phyloP scores from a whole-genome alignment of 1,284 basidiomycete species.

The Cryptococcus sp. region DNA sequence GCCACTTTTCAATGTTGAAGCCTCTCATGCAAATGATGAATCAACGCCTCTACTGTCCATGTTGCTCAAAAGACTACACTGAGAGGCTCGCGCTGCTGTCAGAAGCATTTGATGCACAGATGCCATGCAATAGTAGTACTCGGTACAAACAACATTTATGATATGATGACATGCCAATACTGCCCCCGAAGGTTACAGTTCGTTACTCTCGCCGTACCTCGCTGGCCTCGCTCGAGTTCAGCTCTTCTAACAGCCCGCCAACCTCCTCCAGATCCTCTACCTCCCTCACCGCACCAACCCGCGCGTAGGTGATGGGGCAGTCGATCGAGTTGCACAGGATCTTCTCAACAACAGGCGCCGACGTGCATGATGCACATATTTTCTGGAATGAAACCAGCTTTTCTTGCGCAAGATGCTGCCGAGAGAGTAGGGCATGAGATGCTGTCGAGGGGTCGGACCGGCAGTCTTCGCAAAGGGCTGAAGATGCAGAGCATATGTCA shows the following conservation, averaged over 20 bases:
- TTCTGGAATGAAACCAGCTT: constrained; percentile 60
- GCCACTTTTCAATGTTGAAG: too few relatives aligned
- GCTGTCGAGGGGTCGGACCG: constrained; percentile 57
- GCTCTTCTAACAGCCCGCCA: constrained; percentile 18
- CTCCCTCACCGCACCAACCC: constrained; percentile 63
- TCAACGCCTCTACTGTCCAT: too few relatives aligned
- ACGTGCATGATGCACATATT: constrained; percentile 69
- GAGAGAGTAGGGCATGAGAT: constrained; percentile 59
- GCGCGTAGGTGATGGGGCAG: constrained; percentile 74
- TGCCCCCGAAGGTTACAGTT: too few relatives aligned
- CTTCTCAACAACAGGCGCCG: constrained; percentile 58
- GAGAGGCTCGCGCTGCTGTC: too few relatives aligned
- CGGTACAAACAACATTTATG: too few relatives aligned
- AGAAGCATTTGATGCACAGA: too few relatives aligned
- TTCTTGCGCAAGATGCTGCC: constrained; percentile 60
- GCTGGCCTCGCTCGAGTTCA: constrained; percentile 2
- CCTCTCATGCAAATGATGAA: too few relatives aligned
- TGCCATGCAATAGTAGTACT: too few relatives aligned
- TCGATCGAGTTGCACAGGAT: constrained; percentile 76
- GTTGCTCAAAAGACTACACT: too few relatives aligned
- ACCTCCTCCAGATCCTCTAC: constrained; percentile 48
- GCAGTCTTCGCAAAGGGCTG: constrained; percentile 70
- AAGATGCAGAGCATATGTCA: neutral
- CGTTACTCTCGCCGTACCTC: neutral
- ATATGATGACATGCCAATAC: too few relatives aligned